These are phyloP conservation scores for Penicillium fuscoglaucum DNA, from an alignment of 2,329 filamentous ascomycete species.

Conservation along the genomic window DNA sequence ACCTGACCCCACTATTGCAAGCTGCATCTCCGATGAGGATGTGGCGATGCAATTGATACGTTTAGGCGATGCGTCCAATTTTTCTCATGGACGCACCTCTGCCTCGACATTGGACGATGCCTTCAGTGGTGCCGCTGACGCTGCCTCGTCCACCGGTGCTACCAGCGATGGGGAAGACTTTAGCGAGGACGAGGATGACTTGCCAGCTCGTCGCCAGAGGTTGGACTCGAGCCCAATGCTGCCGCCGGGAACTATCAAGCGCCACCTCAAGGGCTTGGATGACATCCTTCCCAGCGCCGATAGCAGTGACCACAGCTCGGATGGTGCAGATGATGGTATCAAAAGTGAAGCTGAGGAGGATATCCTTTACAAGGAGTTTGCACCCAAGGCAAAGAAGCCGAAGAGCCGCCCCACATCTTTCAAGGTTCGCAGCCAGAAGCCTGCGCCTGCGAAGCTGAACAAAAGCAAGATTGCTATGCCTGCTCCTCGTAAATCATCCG, in stretches of 20 bases:
- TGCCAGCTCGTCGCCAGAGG: conserved; percentile 45
- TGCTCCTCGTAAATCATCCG: conserved; percentile 40
- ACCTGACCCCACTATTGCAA: conserved; percentile 94
- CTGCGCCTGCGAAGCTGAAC: conserved; percentile 26
- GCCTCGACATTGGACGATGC: conserved; percentile 92
- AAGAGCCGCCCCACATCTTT: conserved; percentile 49
- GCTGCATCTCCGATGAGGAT: conserved; percentile 96
- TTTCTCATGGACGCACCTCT: conserved; percentile 88
- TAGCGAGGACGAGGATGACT: conserved; percentile 63
- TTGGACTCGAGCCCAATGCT: conserved; percentile 45
- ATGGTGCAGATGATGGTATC: conserved; percentile 58
- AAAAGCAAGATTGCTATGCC: conserved; percentile 40
- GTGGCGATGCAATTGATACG: conserved; percentile 97
- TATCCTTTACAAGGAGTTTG: conserved; percentile 37
- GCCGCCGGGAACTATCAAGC: conserved; percentile 48
- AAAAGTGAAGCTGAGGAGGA: conserved; percentile 55
- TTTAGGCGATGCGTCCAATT: conserved; percentile 88
- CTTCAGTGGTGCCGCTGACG: conserved; percentile 85
- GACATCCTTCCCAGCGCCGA: conserved; percentile 59
- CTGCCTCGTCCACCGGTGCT: conserved; percentile 78
- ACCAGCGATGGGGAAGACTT: conserved; percentile 71
- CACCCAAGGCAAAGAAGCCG: conserved; percentile 53
- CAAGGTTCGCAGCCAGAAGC: conserved; percentile 34
- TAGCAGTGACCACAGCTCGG: conserved; percentile 61
- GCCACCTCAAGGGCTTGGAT: conserved; percentile 51